Conservation (phyloP, 331 rosid species). For the Pyracantha coccinea region DNA sequence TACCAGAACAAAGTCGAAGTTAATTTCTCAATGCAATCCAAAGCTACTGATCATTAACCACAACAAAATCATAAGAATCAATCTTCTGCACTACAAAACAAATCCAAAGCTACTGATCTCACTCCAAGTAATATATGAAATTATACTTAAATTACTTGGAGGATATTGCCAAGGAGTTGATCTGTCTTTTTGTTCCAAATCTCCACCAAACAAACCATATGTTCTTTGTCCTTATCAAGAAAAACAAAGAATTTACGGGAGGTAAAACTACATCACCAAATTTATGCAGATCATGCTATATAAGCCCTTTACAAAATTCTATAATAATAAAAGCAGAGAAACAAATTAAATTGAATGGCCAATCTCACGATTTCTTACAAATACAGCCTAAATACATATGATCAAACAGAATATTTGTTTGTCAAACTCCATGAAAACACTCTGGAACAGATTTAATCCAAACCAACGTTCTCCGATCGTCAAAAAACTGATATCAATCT, state of each 20-base stretch:
- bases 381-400: background rate
- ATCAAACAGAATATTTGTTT: background rate
- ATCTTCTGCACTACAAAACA: background rate
- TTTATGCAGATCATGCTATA: background rate
- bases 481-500: background rate
- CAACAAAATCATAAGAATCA: background rate
- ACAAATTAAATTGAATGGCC: background rate
- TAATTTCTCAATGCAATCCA: background rate
- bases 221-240: constrained; percentile 6
- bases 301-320: background rate
- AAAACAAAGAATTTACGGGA: background rate
- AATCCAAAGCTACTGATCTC: background rate
- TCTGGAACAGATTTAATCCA: background rate
- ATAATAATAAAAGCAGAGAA: background rate
- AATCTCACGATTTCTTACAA: background rate
- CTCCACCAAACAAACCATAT: background rate
- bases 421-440: background rate
- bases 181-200: constrained; percentile 10
- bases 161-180: constrained; percentile 2
- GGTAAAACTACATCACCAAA: background rate
- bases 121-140: background rate
- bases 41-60: background rate
- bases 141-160: background rate
- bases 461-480: background rate
- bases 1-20: background rate